Conservation (phyloP, 176 grass and related monocot species). For the Saccharum officinarum region DNA sequence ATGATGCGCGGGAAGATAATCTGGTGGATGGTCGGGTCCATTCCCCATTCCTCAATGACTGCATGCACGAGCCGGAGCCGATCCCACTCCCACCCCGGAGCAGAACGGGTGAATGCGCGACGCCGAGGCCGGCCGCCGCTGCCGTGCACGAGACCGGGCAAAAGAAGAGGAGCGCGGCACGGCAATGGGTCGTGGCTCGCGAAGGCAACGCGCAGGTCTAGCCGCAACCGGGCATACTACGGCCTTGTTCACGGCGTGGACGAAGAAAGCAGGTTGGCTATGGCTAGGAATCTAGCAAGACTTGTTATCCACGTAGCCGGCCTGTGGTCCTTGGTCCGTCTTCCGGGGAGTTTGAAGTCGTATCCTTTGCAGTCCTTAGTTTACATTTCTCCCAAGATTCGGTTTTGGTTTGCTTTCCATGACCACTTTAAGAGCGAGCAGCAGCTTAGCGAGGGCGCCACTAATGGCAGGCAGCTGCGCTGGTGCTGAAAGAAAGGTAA, state of each 20-base stretch:
- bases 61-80: conserved; percentile 3
- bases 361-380: conserved; percentile 52
- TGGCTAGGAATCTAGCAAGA: conserved; percentile 55
- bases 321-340: conserved; percentile 43
- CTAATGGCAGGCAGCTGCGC: conserved; percentile 39
- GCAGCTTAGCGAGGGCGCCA: conserved; percentile 38
- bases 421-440: conserved; percentile 15
- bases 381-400: conserved; percentile 59
- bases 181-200: conserved; percentile 43
- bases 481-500: conserved; percentile 53
- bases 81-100: background rate
- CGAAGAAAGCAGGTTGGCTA: conserved; percentile 30
- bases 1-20: conserved; percentile 66
- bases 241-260: conserved; percentile 27
- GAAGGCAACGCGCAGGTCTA: conserved; percentile 36
- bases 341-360: conserved; percentile 55
- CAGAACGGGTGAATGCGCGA: conserved; percentile 43
- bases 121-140: conserved; percentile 44
- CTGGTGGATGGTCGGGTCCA: conserved; percentile 54
- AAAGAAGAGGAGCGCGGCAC: background rate
- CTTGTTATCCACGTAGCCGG: conserved; percentile 50
- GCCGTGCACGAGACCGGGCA: conserved; percentile 41
- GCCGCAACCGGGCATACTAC: background rate
- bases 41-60: conserved; percentile 43
- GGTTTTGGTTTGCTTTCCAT: conserved; percentile 25